A percentile compares a stretch with the other conserved stretches of the same genome.
phyloP scores from a whole-genome alignment of 768 basidiomycete genomes.

The Leucosporidium scottii region DNA sequence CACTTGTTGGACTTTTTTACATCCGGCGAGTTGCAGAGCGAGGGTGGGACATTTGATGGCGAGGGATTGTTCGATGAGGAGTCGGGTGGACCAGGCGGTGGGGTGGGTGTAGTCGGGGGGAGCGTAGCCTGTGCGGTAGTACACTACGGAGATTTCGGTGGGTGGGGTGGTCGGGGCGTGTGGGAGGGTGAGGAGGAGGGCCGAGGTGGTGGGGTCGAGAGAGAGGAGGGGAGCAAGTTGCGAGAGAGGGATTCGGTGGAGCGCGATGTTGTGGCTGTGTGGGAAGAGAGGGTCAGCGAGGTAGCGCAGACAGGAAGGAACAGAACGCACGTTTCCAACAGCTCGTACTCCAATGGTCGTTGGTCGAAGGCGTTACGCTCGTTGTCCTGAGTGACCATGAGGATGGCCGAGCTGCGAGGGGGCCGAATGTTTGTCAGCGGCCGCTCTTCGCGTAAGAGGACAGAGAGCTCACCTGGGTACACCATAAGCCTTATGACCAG shows the following conservation, averaged over 20 bases:
- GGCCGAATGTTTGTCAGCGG: neutral
- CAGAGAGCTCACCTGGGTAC: constrained; percentile 2
- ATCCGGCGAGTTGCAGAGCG: constrained; percentile 86
- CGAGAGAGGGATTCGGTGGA: constrained; percentile 48
- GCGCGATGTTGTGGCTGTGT: constrained; percentile 64
- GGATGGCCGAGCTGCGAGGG: constrained; percentile 50
- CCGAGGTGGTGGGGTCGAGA: constrained; percentile 44
- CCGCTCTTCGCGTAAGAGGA: neutral
- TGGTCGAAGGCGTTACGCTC: constrained; percentile 97
- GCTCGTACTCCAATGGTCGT: constrained; percentile 74
- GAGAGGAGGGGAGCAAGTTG: constrained; percentile 58
- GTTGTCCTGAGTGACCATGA: constrained; percentile 81
- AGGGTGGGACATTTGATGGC: constrained; percentile 92
- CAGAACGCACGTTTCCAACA: constrained; percentile 62
- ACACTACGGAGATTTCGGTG: constrained; percentile 75
- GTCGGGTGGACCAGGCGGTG: constrained; percentile 57
- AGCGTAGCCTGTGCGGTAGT: constrained; percentile 83
- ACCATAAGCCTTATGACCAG: constrained; percentile 69
- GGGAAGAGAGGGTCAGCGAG: constrained; percentile 3
- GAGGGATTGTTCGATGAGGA: constrained; percentile 66
- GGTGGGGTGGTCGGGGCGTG: neutral
- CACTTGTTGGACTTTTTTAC: constrained; percentile 91
- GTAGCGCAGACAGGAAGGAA: neutral
- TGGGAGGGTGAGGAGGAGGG: constrained; percentile 37
- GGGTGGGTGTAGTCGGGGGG: constrained; percentile 59